Evolutionary conservation across 73 alveolate genomes (phyloP), one percentile per base, ranked within the genome.

Genomic region (Tetrahymena borealis): DNA sequence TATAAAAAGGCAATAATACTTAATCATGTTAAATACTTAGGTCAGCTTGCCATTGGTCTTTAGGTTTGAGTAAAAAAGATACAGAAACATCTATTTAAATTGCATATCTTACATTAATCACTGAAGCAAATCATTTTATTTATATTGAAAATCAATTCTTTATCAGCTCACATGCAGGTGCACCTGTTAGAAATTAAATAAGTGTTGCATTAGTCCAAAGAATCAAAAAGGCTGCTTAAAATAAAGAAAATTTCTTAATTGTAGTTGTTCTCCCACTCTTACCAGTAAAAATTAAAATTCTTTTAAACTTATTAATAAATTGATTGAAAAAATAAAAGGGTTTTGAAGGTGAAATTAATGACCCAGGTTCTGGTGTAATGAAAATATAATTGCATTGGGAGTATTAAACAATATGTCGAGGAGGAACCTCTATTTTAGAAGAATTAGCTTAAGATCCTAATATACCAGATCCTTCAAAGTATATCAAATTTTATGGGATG

Each of bases 81-180:
- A 93, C 93, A 79, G 99, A 98, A 91, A 78, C 78, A 20, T 97
- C 99, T 20, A 98, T 98, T 39, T 92, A 97, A 78, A 94, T 96
- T 42, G 99, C 98, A 33, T 98, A 98, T 94, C 92, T 97, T 41
- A 79, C 95, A 11, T 96, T 97, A 36, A 98, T 98, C 35, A 93
- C 94, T 24, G 90, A 93, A 15, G 91, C 99, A 4, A 60, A 98
- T 91, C 96, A 97, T 94, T 97, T 95, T 79, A 94, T 98, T 39
- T 98, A 97, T 92, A 98, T 98, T 18, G 99, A 98, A 94, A 97
- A 98, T 91, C 96, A 98, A 95, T 98, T 98, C 95, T 98, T 97
- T 91, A 93, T 93, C n/a, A 79, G 93, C 40, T 11, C 90, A 31
- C 96, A 96, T 39, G 97, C 97, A 42, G 99, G 95, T 37, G 90